phyloP scores from a whole-genome alignment of 306 rosid species.

The Carpinus viminea region DNA sequence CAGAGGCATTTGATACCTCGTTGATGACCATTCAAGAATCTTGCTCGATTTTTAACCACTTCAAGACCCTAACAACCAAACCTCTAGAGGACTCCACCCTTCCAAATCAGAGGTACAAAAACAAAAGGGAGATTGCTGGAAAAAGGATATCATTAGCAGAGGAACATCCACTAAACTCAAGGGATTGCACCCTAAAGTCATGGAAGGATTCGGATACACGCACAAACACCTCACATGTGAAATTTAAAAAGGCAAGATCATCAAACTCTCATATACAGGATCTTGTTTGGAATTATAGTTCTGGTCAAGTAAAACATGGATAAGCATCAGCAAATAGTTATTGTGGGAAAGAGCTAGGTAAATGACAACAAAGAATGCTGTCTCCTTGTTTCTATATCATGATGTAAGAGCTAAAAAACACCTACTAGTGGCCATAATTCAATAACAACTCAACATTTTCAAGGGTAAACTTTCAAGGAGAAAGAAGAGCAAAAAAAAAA shows the following conservation, averaged over 20 bases:
- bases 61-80: no score
- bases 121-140: neutral
- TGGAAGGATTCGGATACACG: neutral
- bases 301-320: neutral
- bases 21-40: neutral
- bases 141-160: neutral
- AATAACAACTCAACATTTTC: no score
- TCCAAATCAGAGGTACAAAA: neutral
- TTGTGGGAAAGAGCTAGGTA: neutral
- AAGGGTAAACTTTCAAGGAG: no score
- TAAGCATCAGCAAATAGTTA: neutral
- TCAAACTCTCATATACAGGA: neutral
- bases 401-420: neutral
- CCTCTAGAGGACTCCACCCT: neutral
- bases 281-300: neutral
- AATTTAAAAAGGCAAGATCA: neutral
- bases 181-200: neutral
- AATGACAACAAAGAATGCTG: neutral
- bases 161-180: neutral
- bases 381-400: neutral
- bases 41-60: neutral
- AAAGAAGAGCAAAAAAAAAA: no score
- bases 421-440: neutral
- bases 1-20: neutral
- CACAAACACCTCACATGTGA: neutral